These are phyloP conservation scores for Aspergillus floridensis DNA, from an alignment of 2,329 filamentous ascomycete genomes.

Conservation along the genomic window DNA sequence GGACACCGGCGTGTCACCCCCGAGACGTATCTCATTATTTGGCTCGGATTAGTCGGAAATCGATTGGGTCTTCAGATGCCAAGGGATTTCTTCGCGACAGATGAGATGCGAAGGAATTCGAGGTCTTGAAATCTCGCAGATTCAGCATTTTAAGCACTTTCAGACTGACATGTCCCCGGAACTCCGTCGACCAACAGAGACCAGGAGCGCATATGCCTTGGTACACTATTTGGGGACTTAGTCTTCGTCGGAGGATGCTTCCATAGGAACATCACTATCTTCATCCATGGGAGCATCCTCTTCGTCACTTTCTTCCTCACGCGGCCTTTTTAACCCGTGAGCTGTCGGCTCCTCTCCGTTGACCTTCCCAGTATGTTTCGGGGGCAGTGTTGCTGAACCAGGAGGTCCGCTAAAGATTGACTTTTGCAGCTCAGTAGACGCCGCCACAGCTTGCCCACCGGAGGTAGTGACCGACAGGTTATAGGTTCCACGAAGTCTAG, in stretches of 20 bases:
- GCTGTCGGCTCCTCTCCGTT: conserved; percentile 48
- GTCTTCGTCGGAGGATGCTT: conserved; percentile 72
- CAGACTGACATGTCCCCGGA: neutral
- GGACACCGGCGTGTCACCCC: conserved; percentile 38
- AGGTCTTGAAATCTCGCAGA: conserved; percentile 16
- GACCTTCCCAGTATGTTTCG: conserved; percentile 50
- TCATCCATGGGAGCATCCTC: conserved; percentile 61
- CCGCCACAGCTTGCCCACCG: conserved; percentile 54
- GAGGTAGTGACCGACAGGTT: conserved; percentile 58
- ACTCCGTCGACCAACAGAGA: neutral
- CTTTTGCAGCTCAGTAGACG: conserved; percentile 72
- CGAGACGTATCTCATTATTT: conserved; percentile 75
- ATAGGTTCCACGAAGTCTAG: conserved; percentile 90
- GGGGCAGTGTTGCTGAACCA: conserved; percentile 42
- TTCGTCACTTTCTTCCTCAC: conserved; percentile 62
- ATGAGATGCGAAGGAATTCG: conserved; percentile 20
- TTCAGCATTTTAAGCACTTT: neutral
- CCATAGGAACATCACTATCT: conserved; percentile 67
- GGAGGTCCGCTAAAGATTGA: conserved; percentile 71
- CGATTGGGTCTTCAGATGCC: conserved; percentile 77
- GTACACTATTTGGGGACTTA: conserved; percentile 31
- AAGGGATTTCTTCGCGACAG: conserved; percentile 54
- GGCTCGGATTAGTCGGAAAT: conserved; percentile 83
- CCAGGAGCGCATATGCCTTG: neutral
- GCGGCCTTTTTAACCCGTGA: conserved; percentile 65